These are phyloP conservation scores for Pseudopyricularia javanii DNA, from an alignment of 2,329 filamentous ascomycete genomes.

Conservation along the genomic window DNA sequence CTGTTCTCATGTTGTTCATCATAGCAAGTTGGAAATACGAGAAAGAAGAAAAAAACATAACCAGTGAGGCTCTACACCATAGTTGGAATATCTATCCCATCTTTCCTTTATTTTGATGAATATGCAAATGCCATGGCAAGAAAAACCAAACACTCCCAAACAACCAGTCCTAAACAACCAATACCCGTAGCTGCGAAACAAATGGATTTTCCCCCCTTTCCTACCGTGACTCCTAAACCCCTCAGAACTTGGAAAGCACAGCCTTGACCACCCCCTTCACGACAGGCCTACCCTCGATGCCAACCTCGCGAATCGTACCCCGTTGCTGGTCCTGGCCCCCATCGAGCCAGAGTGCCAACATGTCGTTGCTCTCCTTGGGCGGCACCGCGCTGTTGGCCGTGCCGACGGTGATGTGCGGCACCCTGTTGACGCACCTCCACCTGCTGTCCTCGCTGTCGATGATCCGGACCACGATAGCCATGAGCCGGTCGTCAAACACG, in stretches of 20 bases:
- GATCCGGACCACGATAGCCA: conserved; percentile 80
- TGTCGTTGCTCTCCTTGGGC: conserved; percentile 85
- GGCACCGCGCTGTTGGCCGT: conserved; percentile 66
- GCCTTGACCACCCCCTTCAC: conserved; percentile 34
- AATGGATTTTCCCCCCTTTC: background rate
- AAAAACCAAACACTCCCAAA: too few species aligned
- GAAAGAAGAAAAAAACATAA: too few species aligned
- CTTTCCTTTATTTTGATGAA: too few species aligned
- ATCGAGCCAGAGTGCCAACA: conserved; percentile 62
- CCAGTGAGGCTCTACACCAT: too few species aligned
- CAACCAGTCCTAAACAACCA: too few species aligned
- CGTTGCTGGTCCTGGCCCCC: conserved; percentile 20
- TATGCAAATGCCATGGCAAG: too few species aligned
- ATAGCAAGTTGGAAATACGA: too few species aligned
- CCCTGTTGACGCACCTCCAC: conserved; percentile 62
- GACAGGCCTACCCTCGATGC: conserved; percentile 34
- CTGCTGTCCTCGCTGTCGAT: conserved; percentile 33
- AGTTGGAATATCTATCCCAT: too few species aligned
- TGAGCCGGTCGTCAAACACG: conserved; percentile 76
- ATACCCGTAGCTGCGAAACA: background rate
- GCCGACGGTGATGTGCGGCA: conserved; percentile 83
- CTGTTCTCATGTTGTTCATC: too few species aligned
- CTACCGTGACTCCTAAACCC: too few species aligned
- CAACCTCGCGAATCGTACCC: conserved; percentile 32
- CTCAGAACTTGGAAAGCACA: conserved; percentile 30